Evolutionary conservation across 2,329 filamentous ascomycete genomes (phyloP).

Genomic region (Diaporthe destruens): DNA sequence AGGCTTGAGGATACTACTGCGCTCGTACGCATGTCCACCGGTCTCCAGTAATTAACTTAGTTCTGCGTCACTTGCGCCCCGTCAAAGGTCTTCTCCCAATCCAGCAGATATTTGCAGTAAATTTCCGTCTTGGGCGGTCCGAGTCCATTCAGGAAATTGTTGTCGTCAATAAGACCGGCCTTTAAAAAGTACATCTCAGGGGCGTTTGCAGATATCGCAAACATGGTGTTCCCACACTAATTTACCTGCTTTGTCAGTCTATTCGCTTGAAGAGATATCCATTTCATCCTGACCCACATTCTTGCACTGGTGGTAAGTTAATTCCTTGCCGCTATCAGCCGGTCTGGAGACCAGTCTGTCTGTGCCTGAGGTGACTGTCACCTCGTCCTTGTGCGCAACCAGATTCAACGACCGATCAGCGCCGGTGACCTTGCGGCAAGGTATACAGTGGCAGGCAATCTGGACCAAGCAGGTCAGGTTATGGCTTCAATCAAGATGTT

Average conservation of each 20-base stretch:
- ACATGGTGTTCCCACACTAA: constrained; percentile 37
- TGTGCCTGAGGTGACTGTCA: constrained; percentile 24
- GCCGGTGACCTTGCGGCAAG: constrained; percentile 38
- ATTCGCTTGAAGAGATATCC: neutral
- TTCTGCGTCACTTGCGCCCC: constrained; percentile 13
- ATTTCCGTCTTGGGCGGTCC: constrained; percentile 28
- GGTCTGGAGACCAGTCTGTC: constrained; percentile 33
- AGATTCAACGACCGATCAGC: constrained; percentile 34
- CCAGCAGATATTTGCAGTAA: constrained; percentile 28
- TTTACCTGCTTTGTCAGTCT: neutral
- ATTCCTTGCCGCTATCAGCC: constrained; percentile 31
- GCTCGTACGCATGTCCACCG: neutral
- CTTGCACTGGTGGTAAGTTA: constrained; percentile 32
- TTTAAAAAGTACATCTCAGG: constrained; percentile 19
- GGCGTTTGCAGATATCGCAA: neutral
- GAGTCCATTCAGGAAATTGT: constrained; percentile 10
- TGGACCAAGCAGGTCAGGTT: neutral
- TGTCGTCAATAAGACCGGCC: constrained; percentile 36
- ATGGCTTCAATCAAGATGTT: neutral
- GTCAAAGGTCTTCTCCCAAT: constrained; percentile 34
- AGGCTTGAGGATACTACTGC: neutral
- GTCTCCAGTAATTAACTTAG: neutral
- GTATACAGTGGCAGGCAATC: constrained; percentile 34
- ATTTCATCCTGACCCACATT: constrained; percentile 4
- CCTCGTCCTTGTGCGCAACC: constrained; percentile 17